phyloP scores from a whole-genome alignment of 257 asterid species.

The Solanum virginianum region DNA sequence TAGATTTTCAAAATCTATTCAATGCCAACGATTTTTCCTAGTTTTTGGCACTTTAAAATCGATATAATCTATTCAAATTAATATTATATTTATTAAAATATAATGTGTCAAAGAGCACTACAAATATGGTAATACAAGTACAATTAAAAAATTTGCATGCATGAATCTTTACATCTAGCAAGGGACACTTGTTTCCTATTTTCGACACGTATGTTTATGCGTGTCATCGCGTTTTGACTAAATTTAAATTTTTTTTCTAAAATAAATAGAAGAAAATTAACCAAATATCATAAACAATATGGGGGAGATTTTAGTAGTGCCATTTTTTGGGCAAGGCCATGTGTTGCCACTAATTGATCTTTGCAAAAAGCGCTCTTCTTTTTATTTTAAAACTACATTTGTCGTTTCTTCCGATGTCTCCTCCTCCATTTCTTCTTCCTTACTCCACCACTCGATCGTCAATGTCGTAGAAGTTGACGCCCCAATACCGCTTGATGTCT shows the following conservation, averaged over 20 bases:
- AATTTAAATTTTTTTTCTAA: too few species aligned
- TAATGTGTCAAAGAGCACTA: too few species aligned
- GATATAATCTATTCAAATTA: too few species aligned
- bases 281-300: not conserved
- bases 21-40: too few species aligned
- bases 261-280: not conserved
- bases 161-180: not conserved
- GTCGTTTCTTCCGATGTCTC: conserved; percentile 59
- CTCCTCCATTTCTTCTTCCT: conserved; percentile 31
- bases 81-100: too few species aligned
- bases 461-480: conserved; percentile 14
- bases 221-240: not conserved
- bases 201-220: not conserved
- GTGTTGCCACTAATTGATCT: conserved; percentile 57
- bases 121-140: not conserved
- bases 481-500: conserved; percentile 19
- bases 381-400: conserved; percentile 26
- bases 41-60: too few species aligned
- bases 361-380: conserved; percentile 36
- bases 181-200: not conserved
- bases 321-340: conserved; percentile 81
- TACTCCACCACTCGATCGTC: not conserved
- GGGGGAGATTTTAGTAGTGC: conserved; percentile 48
- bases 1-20: too few species aligned
- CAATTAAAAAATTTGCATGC: not conserved